Evolutionary conservation across 2,329 filamentous ascomycete genomes (phyloP).

Genomic region (Daldinia sp.): DNA sequence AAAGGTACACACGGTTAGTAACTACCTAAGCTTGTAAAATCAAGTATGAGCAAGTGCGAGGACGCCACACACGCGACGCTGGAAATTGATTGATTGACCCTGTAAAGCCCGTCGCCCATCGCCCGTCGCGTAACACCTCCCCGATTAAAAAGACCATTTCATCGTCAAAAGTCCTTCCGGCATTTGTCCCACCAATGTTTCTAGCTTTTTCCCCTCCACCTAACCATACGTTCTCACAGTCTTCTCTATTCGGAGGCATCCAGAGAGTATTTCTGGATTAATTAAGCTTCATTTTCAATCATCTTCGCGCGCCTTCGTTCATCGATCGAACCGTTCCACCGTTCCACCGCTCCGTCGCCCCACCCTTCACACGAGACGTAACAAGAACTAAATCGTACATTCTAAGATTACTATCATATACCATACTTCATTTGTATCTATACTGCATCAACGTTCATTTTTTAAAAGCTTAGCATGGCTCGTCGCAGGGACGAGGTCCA

Average conservation of each 20-base stretch:
- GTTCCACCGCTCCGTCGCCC: neutral
- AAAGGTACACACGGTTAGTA: neutral
- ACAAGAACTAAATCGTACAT: neutral
- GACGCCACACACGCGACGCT: slow-evolving; percentile 29
- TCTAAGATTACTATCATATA: neutral
- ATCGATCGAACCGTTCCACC: neutral
- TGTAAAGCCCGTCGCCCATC: slow-evolving; percentile 32
- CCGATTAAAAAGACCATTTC: slow-evolving; percentile 33
- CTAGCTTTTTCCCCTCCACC: slow-evolving; percentile 1
- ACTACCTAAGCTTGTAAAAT: no score
- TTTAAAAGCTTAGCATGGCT: slow-evolving; percentile 45
- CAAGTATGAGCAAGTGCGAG: neutral
- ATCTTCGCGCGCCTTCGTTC: slow-evolving; percentile 16
- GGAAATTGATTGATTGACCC: slow-evolving; percentile 35
- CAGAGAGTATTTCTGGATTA: slow-evolving; percentile 3
- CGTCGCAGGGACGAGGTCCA: slow-evolving; percentile 51
- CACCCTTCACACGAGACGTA: slow-evolving; percentile 19
- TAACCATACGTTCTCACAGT: neutral
- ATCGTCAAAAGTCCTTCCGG: slow-evolving; percentile 21
- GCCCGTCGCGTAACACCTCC: slow-evolving; percentile 36
- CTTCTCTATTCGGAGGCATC: neutral
- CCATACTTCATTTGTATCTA: neutral
- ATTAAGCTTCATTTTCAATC: slow-evolving; percentile 14
- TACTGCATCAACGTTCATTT: neutral
- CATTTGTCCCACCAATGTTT: slow-evolving; percentile 33